These are phyloP conservation scores for Aureobasidium mangrovei DNA, from an alignment of 2,329 filamentous ascomycete genomes.

Conservation along the genomic window DNA sequence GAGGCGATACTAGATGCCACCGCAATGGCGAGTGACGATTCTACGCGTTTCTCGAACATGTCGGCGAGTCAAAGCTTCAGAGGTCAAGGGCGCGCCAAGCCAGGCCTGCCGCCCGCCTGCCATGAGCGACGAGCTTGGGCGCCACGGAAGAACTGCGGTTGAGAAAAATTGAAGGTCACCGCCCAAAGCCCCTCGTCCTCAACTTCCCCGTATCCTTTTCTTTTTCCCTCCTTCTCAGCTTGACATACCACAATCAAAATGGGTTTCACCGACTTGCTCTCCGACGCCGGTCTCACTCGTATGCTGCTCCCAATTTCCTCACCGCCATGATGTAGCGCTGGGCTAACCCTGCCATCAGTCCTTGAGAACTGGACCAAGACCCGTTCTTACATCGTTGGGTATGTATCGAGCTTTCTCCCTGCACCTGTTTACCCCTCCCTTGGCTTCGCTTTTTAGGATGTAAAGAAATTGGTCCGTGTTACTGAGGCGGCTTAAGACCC, in stretches of 20 bases:
- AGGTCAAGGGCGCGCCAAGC: not conserved
- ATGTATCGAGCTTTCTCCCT: constrained; percentile 37
- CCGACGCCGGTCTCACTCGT: constrained; percentile 56
- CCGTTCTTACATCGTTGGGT: constrained; percentile 77
- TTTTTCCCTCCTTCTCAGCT: constrained; percentile 10
- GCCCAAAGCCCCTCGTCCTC: constrained; percentile 11
- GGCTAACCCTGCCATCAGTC: constrained; percentile 34
- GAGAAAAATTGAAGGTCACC: not conserved
- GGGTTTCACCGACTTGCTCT: constrained; percentile 61
- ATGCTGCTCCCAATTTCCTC: constrained; percentile 34
- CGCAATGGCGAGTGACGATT: constrained; percentile 7
- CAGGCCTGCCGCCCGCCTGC: not conserved
- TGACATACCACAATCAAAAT: constrained; percentile 32
- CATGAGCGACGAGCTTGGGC: not conserved
- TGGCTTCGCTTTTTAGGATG: constrained; percentile 51
- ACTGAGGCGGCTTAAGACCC: constrained; percentile 90
- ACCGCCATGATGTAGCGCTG: constrained; percentile 6
- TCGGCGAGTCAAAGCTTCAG: constrained; percentile 1
- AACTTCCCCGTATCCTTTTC: constrained; percentile 11
- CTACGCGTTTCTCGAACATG: constrained; percentile 11
- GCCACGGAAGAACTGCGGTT: not conserved
- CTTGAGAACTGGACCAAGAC: constrained; percentile 66
- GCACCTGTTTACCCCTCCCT: constrained; percentile 19
- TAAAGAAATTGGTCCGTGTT: constrained; percentile 90
- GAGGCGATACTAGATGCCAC: not conserved